These are phyloP conservation scores for Claviceps pusilla DNA, from an alignment of 2,329 filamentous ascomycete genomes.

Conservation along the genomic window DNA sequence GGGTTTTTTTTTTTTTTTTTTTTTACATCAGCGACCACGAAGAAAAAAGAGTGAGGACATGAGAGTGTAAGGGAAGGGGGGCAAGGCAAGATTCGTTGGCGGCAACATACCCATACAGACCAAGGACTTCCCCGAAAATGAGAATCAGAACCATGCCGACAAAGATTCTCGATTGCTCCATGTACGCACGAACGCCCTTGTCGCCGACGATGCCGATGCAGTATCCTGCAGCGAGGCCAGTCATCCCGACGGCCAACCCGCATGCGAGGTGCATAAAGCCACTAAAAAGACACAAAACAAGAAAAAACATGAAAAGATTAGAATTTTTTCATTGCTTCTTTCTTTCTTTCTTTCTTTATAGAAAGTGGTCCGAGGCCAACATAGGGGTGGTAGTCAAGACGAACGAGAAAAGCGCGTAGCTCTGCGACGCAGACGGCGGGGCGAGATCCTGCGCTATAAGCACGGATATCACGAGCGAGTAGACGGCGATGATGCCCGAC, in stretches of 20 bases:
- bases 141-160: constrained; percentile 97
- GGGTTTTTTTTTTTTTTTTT: background rate
- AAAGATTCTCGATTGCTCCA: constrained; percentile 90
- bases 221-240: constrained; percentile 87
- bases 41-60: background rate
- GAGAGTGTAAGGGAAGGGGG: background rate
- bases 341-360: background rate
- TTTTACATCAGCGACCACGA: background rate
- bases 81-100: background rate
- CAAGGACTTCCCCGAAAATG: constrained; percentile 95
- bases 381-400: constrained; percentile 14
- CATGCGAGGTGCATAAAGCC: constrained; percentile 90
- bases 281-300: constrained; percentile 23
- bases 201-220: constrained; percentile 94
- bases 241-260: constrained; percentile 79
- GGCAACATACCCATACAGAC: constrained; percentile 72
- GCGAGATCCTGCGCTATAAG: constrained; percentile 83
- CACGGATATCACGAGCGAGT: constrained; percentile 91
- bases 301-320: constrained; percentile 8
- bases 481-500: constrained; percentile 98
- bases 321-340: background rate
- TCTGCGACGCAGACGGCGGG: constrained; percentile 43
- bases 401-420: constrained; percentile 75
- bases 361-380: too few relatives aligned
- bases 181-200: constrained; percentile 83